Conservation (phyloP, 2,329 filamentous ascomycete species). For the Ophiostoma sp. region DNA sequence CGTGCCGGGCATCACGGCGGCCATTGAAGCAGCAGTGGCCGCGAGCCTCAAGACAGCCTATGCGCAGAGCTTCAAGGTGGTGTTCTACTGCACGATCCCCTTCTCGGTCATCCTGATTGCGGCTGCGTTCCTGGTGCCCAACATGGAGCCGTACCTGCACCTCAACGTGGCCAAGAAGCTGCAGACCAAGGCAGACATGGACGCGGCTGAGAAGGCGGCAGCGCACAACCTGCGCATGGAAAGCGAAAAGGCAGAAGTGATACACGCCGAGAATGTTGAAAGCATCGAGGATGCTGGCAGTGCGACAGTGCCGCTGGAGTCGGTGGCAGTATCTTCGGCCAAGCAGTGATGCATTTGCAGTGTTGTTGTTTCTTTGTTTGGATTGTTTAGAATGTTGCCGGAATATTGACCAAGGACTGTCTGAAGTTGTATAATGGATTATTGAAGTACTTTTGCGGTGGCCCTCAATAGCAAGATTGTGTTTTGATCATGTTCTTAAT, state of each 20-base stretch:
- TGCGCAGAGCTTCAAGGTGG: conserved; percentile 39
- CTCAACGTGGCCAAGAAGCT: conserved; percentile 43
- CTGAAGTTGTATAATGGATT: too few relatives aligned
- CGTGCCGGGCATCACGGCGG: conserved; percentile 23
- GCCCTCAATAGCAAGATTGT: too few relatives aligned
- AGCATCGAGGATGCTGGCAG: not conserved
- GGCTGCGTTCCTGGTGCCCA: conserved; percentile 37
- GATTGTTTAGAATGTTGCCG: not conserved
- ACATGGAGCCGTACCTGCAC: conserved; percentile 42
- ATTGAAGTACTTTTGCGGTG: too few relatives aligned
- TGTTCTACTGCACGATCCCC: conserved; percentile 40
- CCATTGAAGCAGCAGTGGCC: conserved; percentile 35
- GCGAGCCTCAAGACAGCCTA: conserved; percentile 40
- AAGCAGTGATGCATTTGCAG: not conserved
- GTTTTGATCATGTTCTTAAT: not conserved
- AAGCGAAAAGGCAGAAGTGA: conserved; percentile 10
- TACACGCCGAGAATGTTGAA: not conserved
- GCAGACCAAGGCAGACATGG: conserved; percentile 29
- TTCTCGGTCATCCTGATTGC: conserved; percentile 39
- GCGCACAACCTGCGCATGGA: conserved; percentile 10
- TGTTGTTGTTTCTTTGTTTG: not conserved
- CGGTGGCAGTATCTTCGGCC: not conserved
- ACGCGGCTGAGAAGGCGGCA: conserved; percentile 7
- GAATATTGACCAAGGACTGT: too few relatives aligned
- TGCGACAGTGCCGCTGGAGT: not conserved